Percentiles rank a stretch among this genome's conserved stretches.
These are phyloP conservation scores for Solanum hybrid DNA, from an alignment of 305 asterid genomes.

Conservation along the genomic window DNA sequence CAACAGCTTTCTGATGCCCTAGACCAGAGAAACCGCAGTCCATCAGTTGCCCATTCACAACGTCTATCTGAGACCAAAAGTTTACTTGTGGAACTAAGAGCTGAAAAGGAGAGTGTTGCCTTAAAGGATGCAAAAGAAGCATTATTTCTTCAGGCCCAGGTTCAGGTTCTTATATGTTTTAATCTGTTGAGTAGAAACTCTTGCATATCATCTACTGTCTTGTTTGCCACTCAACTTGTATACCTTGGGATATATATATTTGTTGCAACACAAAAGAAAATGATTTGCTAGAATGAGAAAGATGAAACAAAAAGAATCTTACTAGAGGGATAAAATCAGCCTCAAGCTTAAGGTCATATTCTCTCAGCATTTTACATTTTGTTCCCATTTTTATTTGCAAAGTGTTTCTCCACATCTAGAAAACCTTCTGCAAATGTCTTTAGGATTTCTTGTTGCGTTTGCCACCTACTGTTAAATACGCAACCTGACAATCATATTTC, in stretches of 20 bases:
- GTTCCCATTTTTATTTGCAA: background rate
- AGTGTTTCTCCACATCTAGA: background rate
- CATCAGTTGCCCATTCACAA: slow-evolving; percentile 31
- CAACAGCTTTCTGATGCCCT: slow-evolving; percentile 52
- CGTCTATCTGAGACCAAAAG: slow-evolving; percentile 31
- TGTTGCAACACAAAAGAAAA: background rate
- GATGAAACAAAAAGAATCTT: background rate
- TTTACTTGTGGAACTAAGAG: slow-evolving; percentile 24
- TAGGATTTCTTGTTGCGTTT: background rate
- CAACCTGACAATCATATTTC: background rate
- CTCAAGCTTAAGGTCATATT: background rate
- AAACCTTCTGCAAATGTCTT: background rate
- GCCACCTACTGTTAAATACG: background rate
- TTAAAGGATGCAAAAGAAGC: slow-evolving; percentile 35
- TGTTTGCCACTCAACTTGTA: background rate
- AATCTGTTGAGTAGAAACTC: background rate
- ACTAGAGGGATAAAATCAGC: background rate
- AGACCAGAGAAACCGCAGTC: slow-evolving; percentile 30
- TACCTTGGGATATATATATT: background rate
- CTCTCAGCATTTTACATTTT: background rate
- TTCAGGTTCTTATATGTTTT: slow-evolving; percentile 45
- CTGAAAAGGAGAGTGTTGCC: slow-evolving; percentile 31
- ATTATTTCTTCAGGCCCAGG: slow-evolving; percentile 62
- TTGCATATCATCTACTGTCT: background rate
- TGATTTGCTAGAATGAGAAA: background rate